Evolutionary conservation across 2,329 filamentous ascomycete species (phyloP).

Genomic region (Aspergillus hortae): DNA sequence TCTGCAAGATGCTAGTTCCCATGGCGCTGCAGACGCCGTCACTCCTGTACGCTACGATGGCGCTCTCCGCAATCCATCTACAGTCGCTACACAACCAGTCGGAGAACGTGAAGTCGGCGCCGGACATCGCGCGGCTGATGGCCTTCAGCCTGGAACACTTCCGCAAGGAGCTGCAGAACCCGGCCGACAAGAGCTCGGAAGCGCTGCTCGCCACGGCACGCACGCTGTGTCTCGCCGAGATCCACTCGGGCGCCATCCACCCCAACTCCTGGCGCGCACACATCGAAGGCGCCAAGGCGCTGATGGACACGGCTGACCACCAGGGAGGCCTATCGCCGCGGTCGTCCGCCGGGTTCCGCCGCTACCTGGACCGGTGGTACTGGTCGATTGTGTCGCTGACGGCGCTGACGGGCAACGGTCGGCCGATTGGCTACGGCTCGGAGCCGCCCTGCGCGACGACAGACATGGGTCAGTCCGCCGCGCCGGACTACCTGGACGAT

Average conservation of each 20-base stretch:
- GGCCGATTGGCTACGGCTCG: slow-evolving; percentile 28
- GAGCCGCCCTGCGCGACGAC: slow-evolving; percentile 14
- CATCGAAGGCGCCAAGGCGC: slow-evolving; percentile 39
- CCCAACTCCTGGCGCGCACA: slow-evolving; percentile 42
- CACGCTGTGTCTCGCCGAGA: slow-evolving; percentile 42
- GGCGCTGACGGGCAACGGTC: slow-evolving; percentile 37
- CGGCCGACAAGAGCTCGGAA: slow-evolving; percentile 28
- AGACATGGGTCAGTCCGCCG: slow-evolving; percentile 9
- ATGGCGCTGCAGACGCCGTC: slow-evolving; percentile 43
- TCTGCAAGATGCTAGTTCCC: slow-evolving; percentile 42
- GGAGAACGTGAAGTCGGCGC: slow-evolving; percentile 34
- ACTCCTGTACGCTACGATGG: slow-evolving; percentile 42
- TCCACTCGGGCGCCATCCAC: slow-evolving; percentile 39
- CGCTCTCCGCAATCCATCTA: slow-evolving; percentile 42
- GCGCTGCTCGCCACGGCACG: slow-evolving; percentile 40
- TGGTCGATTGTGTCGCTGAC: slow-evolving; percentile 41
- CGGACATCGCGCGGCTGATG: slow-evolving; percentile 38
- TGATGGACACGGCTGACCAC: slow-evolving; percentile 28
- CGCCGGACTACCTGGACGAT: slow-evolving; percentile 38
- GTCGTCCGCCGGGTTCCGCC: slow-evolving; percentile 30
- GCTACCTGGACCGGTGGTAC: slow-evolving; percentile 41
- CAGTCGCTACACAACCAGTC: slow-evolving; percentile 34
- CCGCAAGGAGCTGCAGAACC: slow-evolving; percentile 36
- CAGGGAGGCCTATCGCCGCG: slow-evolving; percentile 19
- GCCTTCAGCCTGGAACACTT: slow-evolving; percentile 41